phyloP scores from a whole-genome alignment of 441 rosid species.

The Populus trichocarpa region DNA sequence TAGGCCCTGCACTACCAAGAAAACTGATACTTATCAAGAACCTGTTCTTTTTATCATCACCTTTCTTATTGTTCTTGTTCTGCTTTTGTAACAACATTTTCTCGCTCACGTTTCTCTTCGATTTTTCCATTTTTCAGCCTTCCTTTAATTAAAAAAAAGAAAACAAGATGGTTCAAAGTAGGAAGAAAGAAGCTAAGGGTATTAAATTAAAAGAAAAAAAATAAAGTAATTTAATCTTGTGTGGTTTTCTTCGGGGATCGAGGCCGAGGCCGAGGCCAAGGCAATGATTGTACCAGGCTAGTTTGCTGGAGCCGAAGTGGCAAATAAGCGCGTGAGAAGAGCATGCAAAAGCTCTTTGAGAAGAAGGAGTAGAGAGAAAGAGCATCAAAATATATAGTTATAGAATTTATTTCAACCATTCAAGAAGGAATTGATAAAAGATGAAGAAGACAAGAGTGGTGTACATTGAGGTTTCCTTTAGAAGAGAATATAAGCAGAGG shows the following conservation, averaged over 20 bases:
- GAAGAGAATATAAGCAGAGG: conserved; percentile 1
- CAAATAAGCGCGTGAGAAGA: conserved; percentile 28
- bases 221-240: not conserved
- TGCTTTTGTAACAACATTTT: conserved; percentile 52
- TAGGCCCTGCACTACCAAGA: conserved; percentile 83
- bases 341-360: conserved; percentile 9
- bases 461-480: no score
- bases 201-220: not conserved
- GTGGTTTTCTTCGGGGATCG: not conserved
- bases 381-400: conserved; percentile 8
- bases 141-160: not conserved
- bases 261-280: conserved; percentile 65
- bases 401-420: conserved; percentile 19
- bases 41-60: conserved; percentile 35
- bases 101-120: conserved; percentile 12
- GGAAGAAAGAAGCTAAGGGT: not conserved
- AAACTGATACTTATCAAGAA: conserved; percentile 64
- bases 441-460: not conserved
- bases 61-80: conserved; percentile 41
- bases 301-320: conserved; percentile 73
- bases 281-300: conserved; percentile 83
- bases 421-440: conserved; percentile 12
- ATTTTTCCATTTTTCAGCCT: not conserved
- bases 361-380: conserved; percentile 2
- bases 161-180: not conserved